Conservation (phyloP, 306 rosid species). For the Cicer pinnatifidum region DNA sequence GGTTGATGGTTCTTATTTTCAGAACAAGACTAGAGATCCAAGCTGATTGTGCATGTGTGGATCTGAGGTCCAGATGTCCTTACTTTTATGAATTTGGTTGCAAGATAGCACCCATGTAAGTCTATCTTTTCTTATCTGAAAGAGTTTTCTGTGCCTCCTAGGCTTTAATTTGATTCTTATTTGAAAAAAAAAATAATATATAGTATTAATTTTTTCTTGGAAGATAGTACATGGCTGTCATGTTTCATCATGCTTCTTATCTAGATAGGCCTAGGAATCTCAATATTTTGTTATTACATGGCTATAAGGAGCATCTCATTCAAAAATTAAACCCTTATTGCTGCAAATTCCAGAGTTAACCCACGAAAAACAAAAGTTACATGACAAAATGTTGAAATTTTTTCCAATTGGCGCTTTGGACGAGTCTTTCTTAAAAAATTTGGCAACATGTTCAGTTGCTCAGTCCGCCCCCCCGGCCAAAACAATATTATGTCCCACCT, state of each 20-base stretch:
- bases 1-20: slow-evolving; percentile 44
- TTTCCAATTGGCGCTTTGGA: neutral
- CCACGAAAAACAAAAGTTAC: neutral
- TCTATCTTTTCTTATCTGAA: slow-evolving; percentile 38
- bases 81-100: slow-evolving; percentile 96
- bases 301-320: slow-evolving; percentile 9
- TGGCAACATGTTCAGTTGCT: slow-evolving; percentile 6
- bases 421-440: neutral
- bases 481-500: slow-evolving; percentile 6
- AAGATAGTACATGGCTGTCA: slow-evolving; percentile 34
- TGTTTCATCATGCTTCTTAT: slow-evolving; percentile 16
- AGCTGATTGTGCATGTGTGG: slow-evolving; percentile 82
- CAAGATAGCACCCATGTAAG: slow-evolving; percentile 91
- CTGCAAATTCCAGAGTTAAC: slow-evolving; percentile 16
- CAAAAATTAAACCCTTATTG: neutral
- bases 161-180: slow-evolving; percentile 18
- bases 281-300: neutral
- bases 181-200: neutral
- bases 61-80: slow-evolving; percentile 80
- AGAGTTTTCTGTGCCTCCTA: slow-evolving; percentile 18
- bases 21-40: slow-evolving; percentile 91
- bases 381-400: neutral
- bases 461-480: neutral
- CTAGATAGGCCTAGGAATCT: slow-evolving; percentile 34
- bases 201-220: slow-evolving; percentile 28